phyloP scores from a whole-genome alignment of 2,329 filamentous ascomycete genomes.

The Fusarium anguioides region DNA sequence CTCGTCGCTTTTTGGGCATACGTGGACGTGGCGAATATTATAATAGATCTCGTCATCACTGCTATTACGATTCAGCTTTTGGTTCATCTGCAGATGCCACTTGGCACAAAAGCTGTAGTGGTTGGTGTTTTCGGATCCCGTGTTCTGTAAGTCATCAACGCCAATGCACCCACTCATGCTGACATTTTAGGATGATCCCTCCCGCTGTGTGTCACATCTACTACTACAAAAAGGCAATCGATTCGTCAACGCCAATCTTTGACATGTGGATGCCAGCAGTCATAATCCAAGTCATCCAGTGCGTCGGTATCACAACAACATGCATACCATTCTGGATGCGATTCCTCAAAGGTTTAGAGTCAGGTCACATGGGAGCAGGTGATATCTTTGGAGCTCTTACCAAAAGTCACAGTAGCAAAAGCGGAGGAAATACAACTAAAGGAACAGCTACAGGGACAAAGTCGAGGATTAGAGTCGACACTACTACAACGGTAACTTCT shows the following conservation, averaged over 20 bases:
- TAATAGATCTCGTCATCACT: background rate
- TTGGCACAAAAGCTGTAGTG: conserved; percentile 3
- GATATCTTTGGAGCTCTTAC: conserved; percentile 2
- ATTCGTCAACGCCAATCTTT: background rate
- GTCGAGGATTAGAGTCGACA: background rate
- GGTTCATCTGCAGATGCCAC: background rate
- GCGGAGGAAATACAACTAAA: background rate
- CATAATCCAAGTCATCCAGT: conserved; percentile 13
- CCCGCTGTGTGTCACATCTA: conserved; percentile 8
- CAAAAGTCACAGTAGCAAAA: conserved; percentile 14
- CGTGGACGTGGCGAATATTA: background rate
- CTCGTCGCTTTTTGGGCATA: conserved; percentile 15
- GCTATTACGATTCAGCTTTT: background rate
- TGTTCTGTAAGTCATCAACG: background rate
- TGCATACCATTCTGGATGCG: conserved; percentile 21
- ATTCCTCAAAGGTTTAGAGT: conserved; percentile 16
- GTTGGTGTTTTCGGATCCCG: conserved; percentile 14
- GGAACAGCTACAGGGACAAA: background rate
- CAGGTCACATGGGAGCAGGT: conserved; percentile 10
- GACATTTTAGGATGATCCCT: background rate
- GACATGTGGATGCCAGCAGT: conserved; percentile 16
- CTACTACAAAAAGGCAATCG: background rate
- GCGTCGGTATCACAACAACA: conserved; percentile 11
- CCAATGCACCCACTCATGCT: background rate
- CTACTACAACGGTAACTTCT: conserved; percentile 3